Evolutionary conservation across 805 yeast species (phyloP).

Genomic region (Saturnispora saitoi): DNA sequence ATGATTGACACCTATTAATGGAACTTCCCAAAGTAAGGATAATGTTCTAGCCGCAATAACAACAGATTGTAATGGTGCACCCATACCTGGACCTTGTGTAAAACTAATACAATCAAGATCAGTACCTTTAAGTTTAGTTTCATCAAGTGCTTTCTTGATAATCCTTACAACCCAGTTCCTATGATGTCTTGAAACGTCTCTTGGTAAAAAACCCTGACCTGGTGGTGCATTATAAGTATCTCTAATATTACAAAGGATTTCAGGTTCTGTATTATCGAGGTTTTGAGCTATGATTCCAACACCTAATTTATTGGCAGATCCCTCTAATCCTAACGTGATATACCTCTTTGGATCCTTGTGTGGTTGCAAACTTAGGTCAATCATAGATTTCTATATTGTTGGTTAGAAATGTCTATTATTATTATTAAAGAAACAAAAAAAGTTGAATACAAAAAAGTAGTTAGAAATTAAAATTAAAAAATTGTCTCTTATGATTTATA

Average conservation of each 20-base stretch:
- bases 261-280: slow-evolving; percentile 34
- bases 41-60: slow-evolving; percentile 88
- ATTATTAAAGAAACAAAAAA: not conserved
- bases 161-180: slow-evolving; percentile 87
- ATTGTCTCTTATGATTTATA: not conserved
- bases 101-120: slow-evolving; percentile 80
- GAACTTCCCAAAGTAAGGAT: slow-evolving; percentile 69
- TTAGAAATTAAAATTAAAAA: not conserved
- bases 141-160: slow-evolving; percentile 55
- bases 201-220: slow-evolving; percentile 94
- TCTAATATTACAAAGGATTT: slow-evolving; percentile 79
- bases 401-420: too few species aligned
- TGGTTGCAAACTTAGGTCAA: slow-evolving; percentile 2
- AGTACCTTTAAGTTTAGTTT: slow-evolving; percentile 39
- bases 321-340: slow-evolving; percentile 86
- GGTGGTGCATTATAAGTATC: slow-evolving; percentile 96
- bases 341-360: slow-evolving; percentile 30
- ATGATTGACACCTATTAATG: slow-evolving; percentile 91
- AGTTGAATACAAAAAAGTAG: not conserved
- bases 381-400: too few species aligned
- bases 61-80: slow-evolving; percentile 92
- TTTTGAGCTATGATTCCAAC: slow-evolving; percentile 83
- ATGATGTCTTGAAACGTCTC: slow-evolving; percentile 96
- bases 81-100: slow-evolving; percentile 99
- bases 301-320: slow-evolving; percentile 94